Evolutionary conservation across 805 yeast genomes (phyloP).

Genomic region (Yamadazyma ubonensis): DNA sequence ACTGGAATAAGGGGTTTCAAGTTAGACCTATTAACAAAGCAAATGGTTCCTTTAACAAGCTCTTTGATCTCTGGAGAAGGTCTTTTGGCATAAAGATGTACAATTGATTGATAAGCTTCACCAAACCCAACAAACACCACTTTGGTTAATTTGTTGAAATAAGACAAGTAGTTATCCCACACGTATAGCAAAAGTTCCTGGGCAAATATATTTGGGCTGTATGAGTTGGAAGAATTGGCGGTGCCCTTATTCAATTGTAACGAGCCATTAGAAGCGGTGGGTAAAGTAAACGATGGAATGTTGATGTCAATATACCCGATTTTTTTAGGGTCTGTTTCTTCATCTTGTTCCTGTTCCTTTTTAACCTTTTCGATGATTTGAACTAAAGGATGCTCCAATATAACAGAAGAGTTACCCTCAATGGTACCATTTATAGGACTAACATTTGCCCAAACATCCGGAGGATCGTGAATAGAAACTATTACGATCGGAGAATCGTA

Average conservation of each 20-base stretch:
- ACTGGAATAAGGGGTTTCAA: constrained; percentile 79
- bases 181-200: constrained; percentile 76
- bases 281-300: constrained; percentile 59
- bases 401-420: constrained; percentile 67
- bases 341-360: constrained; percentile 33
- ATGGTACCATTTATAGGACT: constrained; percentile 79
- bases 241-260: constrained; percentile 24
- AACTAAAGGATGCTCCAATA: constrained; percentile 67
- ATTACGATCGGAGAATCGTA: constrained; percentile 63
- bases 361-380: constrained; percentile 58
- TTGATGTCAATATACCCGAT: constrained; percentile 84
- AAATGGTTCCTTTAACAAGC: constrained; percentile 67
- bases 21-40: constrained; percentile 65
- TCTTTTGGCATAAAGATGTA: constrained; percentile 85
- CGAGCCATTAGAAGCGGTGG: constrained; percentile 22
- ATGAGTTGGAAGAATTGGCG: constrained; percentile 29
- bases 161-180: constrained; percentile 89
- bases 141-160: constrained; percentile 62
- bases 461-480: constrained; percentile 82
- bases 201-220: constrained; percentile 63
- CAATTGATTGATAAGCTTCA: constrained; percentile 82
- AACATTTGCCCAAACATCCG: constrained; percentile 85
- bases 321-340: constrained; percentile 13
- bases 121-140: constrained; percentile 86
- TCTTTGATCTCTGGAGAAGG: constrained; percentile 50